Conservation (phyloP, 2,329 filamentous ascomycete genomes). For the Pestalotiopsis sp. region DNA sequence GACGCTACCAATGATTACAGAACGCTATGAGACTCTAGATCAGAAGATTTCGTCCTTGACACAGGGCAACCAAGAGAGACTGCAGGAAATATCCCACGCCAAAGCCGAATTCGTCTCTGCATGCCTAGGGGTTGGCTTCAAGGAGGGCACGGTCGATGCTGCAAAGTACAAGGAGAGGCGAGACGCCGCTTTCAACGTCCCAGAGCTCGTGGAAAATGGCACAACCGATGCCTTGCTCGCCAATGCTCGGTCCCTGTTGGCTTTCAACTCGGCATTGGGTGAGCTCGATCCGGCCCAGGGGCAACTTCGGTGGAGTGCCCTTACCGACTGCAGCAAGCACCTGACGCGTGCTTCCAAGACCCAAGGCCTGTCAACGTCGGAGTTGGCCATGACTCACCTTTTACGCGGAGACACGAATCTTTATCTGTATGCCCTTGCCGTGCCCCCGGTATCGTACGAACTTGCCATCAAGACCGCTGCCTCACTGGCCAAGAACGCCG, state of each 20-base stretch:
- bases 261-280: conserved; percentile 28
- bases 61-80: conserved; percentile 18
- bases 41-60: conserved; percentile 34
- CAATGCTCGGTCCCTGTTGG: conserved; percentile 28
- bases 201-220: conserved; percentile 21
- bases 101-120: conserved; percentile 27
- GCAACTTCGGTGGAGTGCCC: conserved; percentile 29
- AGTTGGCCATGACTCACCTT: conserved; percentile 29
- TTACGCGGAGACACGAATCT: conserved; percentile 32
- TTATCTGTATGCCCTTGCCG: conserved; percentile 27
- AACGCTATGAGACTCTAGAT: conserved; percentile 55
- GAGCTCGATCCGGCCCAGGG: conserved; percentile 22
- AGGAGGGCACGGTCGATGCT: conserved; percentile 24
- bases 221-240: conserved; percentile 24
- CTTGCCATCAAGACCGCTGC: conserved; percentile 24
- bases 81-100: conserved; percentile 30
- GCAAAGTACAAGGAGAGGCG: conserved; percentile 29
- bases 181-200: conserved; percentile 27
- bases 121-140: conserved; percentile 29
- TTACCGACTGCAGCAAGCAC: conserved; percentile 26
- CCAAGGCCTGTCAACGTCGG: conserved; percentile 21
- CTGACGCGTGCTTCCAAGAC: conserved; percentile 25
- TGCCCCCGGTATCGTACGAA: conserved; percentile 25
- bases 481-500: conserved; percentile 31
- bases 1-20: conserved; percentile 59